phyloP scores from a whole-genome alignment of 2,329 filamentous ascomycete species.

The Monosporascus sp. region DNA sequence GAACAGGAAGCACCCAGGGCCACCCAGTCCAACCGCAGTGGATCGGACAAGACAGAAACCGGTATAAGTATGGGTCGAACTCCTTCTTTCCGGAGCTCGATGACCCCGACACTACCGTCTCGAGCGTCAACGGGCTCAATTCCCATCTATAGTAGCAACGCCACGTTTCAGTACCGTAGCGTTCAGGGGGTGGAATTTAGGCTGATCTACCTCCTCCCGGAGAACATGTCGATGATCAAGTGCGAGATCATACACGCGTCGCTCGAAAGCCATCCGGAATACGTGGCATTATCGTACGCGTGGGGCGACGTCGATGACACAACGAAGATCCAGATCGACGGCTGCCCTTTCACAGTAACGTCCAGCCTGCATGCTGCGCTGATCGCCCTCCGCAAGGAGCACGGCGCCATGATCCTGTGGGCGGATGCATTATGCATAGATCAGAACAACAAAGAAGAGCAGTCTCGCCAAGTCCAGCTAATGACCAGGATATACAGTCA shows the following conservation, averaged over 20 bases:
- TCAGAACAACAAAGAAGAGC: constrained; percentile 10
- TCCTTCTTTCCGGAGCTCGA: background rate
- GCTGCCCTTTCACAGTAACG: constrained; percentile 8
- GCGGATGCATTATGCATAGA: constrained; percentile 27
- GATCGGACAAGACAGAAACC: background rate
- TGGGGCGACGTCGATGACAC: constrained; percentile 27
- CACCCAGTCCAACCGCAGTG: background rate
- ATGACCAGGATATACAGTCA: constrained; percentile 16
- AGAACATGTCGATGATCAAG: constrained; percentile 8
- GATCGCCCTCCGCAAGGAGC: constrained; percentile 8
- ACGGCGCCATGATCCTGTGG: constrained; percentile 12
- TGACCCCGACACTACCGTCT: background rate
- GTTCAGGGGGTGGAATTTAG: constrained; percentile 6
- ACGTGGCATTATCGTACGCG: constrained; percentile 28
- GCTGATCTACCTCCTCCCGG: constrained; percentile 11
- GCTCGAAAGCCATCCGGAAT: constrained; percentile 14
- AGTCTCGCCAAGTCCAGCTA: constrained; percentile 7
- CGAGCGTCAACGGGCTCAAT: background rate
- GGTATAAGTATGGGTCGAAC: background rate
- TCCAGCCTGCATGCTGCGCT: constrained; percentile 17
- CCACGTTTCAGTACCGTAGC: background rate
- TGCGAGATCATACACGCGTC: constrained; percentile 10
- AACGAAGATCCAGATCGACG: constrained; percentile 7
- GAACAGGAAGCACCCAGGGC: background rate
- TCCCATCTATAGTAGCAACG: background rate